Evolutionary conservation across 2,329 filamentous ascomycete genomes (phyloP), one percentile per base, ranked within the genome.

Genomic region (Aureobasidium sp.): DNA sequence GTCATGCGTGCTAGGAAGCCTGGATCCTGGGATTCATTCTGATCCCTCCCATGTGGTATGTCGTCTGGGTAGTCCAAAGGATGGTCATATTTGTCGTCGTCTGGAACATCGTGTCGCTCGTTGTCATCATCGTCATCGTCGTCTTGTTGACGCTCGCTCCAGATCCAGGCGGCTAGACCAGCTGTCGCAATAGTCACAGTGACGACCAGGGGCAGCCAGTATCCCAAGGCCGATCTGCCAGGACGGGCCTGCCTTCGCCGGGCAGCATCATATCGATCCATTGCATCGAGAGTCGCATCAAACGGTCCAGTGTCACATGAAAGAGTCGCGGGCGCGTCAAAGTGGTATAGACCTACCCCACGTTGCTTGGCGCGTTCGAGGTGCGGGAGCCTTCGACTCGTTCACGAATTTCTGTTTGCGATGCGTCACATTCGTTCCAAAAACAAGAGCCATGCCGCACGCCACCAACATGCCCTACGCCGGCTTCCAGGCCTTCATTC

Each of bases 141-240:
- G 63, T 87, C 84, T 67, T 89, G 87, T 70, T 82, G 85, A 70
- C 90, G 87, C 77, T 96, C 91, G 74, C 89, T 95, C 91, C 91
- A 96, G 64, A 92, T 85, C 93, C 93, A 97, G 62, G 91, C 91
- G 58, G 87, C 92, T 52, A 96, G 78, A 37, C 92, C 91, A 61
- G 89, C 87, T 25, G 92, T 91, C 64, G 93, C 93, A 68, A 95
- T 85, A 51, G 91, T 92, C 63, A 96, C 86, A 55, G 92, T 97
- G 66, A 96, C 77, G 67, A 87, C 87, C 62, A 97, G 82, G 65
- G 93, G 93, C 64, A 96, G 84, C 90, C 92, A 97, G 77, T 95
- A 93, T 71, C 87, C 84, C 77, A 90, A 84, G 67, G 85, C 82
- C 72, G 74, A 75, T 79, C 74, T 82, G 80, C 76, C 84, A 73